Conservation (phyloP, 225 moss, liverwort and hornwort genomes). For the Takakia lepidozioides region DNA sequence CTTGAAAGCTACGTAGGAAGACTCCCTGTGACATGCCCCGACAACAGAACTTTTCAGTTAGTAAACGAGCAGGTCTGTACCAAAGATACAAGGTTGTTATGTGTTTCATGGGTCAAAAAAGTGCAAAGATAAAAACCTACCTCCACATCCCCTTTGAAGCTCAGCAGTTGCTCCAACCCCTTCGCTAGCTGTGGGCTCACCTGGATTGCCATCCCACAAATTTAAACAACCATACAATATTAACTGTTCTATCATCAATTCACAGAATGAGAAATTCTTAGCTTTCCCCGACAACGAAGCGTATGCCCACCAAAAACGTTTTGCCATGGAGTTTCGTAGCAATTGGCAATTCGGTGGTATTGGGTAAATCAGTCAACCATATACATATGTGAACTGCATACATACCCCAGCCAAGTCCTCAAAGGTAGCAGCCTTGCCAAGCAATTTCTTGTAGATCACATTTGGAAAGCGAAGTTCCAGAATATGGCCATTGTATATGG, state of each 20-base stretch:
- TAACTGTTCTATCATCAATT: too few relatives aligned
- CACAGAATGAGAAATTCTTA: too few relatives aligned
- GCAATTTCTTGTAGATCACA: constrained; percentile 37
- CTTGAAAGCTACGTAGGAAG: constrained; percentile 35
- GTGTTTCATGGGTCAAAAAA: too few relatives aligned
- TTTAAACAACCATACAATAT: too few relatives aligned
- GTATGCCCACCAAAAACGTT: too few relatives aligned
- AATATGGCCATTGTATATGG: constrained; percentile 43
- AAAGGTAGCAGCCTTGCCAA: constrained; percentile 23
- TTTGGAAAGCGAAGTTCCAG: constrained; percentile 35
- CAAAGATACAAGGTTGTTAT: too few relatives aligned
- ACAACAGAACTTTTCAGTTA: too few relatives aligned
- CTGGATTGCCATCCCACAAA: constrained; percentile 12
- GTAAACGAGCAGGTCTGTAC: too few relatives aligned
- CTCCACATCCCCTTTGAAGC: constrained; percentile 37
- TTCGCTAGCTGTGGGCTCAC: constrained; percentile 29
- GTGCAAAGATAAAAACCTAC: constrained; percentile 2
- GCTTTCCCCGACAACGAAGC: too few relatives aligned
- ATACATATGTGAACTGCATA: neutral
- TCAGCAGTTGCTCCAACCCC: constrained; percentile 30
- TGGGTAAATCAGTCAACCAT: too few relatives aligned
- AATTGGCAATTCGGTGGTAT: too few relatives aligned
- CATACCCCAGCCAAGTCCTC: constrained; percentile 33
- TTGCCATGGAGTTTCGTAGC: too few relatives aligned
- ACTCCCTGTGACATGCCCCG: constrained; percentile 31